Evolutionary conservation across 2,329 filamentous ascomycete species (phyloP), one percentile per base, ranked within the genome.

Genomic region (Neopestalotiopsis clavispora): DNA sequence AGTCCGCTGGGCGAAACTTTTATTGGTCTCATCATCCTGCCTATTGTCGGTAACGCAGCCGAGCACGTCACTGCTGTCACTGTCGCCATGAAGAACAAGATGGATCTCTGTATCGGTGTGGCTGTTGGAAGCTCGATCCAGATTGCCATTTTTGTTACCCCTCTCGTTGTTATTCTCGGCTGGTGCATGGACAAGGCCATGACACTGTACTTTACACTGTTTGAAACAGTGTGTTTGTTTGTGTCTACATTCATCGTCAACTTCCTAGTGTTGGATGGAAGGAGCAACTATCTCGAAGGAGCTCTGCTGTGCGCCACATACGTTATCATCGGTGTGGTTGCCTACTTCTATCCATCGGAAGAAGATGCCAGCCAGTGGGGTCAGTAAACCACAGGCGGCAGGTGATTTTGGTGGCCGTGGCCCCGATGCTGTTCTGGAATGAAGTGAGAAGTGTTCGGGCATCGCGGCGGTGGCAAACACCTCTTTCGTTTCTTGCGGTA

Each of bases 211-310:
- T 97, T 97, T 80, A 94, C 94, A 70, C 86, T 94, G 63, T 97
- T 97, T 80, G 94, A 97, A 86, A 97, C 94, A 0, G 92, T 96
- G 28, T 93, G 92, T 68, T 87, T 97, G 75, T 97, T 97, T 80
- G 89, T 95, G 65, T 92, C 90, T 65, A 91, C 94, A 7, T 90
- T 97, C 72, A 94, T 97, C 71, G 93, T 95, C 80, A 96, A 95
- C 81, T 97, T 96, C 78, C 82, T 97, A 69, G 94, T 97, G 63
- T 84, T 95, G 70, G 94, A 97, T 75, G 94, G 94, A 12, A 88
- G 94, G 78, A 94, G 91, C 78, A 97, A 97, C 77, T 97, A 96
- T 75, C 87, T 97, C 13, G 94, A 97, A 81, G 94, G 94, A 14
- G 90, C 91, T 1, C 78, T 93, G 57, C 78, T 93, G 34, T 90